Evolutionary conservation across 495 filamentous ascomycete species (phyloP).

Genomic region (Cercophora samala): DNA sequence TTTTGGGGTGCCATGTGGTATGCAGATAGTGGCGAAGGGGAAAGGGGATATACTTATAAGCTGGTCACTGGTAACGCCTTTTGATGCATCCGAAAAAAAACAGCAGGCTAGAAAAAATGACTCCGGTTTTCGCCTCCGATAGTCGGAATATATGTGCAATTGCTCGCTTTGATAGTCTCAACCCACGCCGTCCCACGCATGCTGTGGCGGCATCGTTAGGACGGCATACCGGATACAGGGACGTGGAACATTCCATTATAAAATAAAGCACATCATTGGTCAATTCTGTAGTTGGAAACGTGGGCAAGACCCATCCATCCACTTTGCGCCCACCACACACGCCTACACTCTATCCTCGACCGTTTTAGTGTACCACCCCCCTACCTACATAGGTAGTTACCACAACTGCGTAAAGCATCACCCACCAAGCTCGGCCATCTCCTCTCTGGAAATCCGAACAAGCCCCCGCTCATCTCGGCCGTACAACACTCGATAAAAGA

Average conservation of each 20-base stretch:
- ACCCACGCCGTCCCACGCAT: not conserved
- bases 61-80: not conserved
- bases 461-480: not conserved
- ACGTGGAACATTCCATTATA: not conserved
- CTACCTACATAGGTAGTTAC: too few relatives aligned
- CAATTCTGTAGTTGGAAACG: not conserved
- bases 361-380: not conserved
- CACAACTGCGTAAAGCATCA: too few relatives aligned
- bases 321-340: not conserved
- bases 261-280: not conserved
- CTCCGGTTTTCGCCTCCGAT: conserved; percentile 17
- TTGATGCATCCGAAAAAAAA: not conserved
- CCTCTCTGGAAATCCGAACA: not conserved
- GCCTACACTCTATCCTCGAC: too few relatives aligned
- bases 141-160: conserved; percentile 12
- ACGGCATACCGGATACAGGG: not conserved
- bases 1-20: too few relatives aligned
- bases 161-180: not conserved
- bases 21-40: too few relatives aligned
- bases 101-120: conserved; percentile 11
- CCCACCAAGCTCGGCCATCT: not conserved
- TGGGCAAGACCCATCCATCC: not conserved
- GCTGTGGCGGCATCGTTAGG: not conserved
- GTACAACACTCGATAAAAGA: not conserved
- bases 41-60: not conserved